These are phyloP conservation scores for Fusarium dlaminii DNA, from an alignment of 2,329 filamentous ascomycete species.

Conservation along the genomic window DNA sequence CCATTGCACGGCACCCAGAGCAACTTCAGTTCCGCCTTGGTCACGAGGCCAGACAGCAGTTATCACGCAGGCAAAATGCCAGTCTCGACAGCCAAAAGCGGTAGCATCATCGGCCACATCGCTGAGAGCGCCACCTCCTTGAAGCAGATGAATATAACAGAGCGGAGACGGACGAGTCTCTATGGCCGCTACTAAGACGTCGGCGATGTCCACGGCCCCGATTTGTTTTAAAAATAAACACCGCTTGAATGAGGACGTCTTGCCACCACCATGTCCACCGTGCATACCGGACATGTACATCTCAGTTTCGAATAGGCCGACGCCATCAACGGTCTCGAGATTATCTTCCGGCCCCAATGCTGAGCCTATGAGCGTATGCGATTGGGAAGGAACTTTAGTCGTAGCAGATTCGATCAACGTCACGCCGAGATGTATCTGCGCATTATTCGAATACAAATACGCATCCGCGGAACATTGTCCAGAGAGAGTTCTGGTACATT, in stretches of 20 bases:
- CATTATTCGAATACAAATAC: slow-evolving; percentile 63
- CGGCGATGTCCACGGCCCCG: slow-evolving; percentile 45
- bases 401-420: slow-evolving; percentile 52
- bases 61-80: slow-evolving; percentile 71
- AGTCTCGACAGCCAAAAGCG: slow-evolving; percentile 71
- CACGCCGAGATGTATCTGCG: slow-evolving; percentile 60
- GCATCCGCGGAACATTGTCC: slow-evolving; percentile 60
- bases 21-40: slow-evolving; percentile 56
- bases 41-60: slow-evolving; percentile 69
- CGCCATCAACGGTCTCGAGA: slow-evolving; percentile 53
- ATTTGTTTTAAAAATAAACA: slow-evolving; percentile 68
- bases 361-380: slow-evolving; percentile 67
- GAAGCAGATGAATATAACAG: slow-evolving; percentile 71
- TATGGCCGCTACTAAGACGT: slow-evolving; percentile 57
- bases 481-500: slow-evolving; percentile 50
- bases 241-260: slow-evolving; percentile 72
- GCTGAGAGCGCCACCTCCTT: slow-evolving; percentile 63
- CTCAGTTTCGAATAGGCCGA: slow-evolving; percentile 66
- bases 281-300: slow-evolving; percentile 71
- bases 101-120: slow-evolving; percentile 57
- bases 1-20: slow-evolving; percentile 58
- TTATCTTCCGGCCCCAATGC: slow-evolving; percentile 49
- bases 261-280: slow-evolving; percentile 64
- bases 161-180: slow-evolving; percentile 59
- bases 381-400: slow-evolving; percentile 57